Conservation (phyloP, 257 asterid species). For the Jacaranda copaia region DNA sequence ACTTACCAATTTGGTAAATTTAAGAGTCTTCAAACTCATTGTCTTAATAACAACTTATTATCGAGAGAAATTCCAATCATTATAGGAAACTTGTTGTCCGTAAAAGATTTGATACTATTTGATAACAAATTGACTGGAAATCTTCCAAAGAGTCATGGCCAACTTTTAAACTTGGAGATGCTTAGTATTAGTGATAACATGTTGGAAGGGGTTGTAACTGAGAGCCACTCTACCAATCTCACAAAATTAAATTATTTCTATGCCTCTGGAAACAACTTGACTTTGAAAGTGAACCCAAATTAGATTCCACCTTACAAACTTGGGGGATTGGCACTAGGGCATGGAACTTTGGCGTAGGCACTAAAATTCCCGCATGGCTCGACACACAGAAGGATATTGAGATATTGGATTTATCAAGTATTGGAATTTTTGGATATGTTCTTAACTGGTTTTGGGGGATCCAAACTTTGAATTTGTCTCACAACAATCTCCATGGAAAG, state of each 20-base stretch:
- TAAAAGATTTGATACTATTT: not conserved
- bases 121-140: conserved; percentile 43
- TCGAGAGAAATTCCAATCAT: conserved; percentile 35
- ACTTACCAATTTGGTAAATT: conserved; percentile 33
- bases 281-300: conserved; percentile 27
- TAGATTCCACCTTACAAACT: conserved; percentile 42
- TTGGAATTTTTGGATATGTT: conserved; percentile 35
- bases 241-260: conserved; percentile 5
- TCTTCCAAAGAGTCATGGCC: conserved; percentile 43
- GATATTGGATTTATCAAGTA: conserved; percentile 27
- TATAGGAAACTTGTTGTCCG: conserved; percentile 31
- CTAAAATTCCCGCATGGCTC: conserved; percentile 41
- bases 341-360: conserved; percentile 41
- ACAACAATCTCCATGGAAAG: conserved; percentile 32
- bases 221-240: conserved; percentile 40
- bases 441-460: conserved; percentile 51
- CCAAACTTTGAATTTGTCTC: conserved; percentile 8
- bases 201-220: conserved; percentile 42
- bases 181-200: not conserved
- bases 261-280: conserved; percentile 38
- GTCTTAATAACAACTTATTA: conserved; percentile 30
- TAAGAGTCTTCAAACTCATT: conserved; percentile 15
- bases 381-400: not conserved
- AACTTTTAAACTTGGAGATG: conserved; percentile 20
- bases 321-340: rapidly evolving